Evolutionary conservation across 345 rosid genomes (phyloP).

Genomic region (Clarkia xantiana): DNA sequence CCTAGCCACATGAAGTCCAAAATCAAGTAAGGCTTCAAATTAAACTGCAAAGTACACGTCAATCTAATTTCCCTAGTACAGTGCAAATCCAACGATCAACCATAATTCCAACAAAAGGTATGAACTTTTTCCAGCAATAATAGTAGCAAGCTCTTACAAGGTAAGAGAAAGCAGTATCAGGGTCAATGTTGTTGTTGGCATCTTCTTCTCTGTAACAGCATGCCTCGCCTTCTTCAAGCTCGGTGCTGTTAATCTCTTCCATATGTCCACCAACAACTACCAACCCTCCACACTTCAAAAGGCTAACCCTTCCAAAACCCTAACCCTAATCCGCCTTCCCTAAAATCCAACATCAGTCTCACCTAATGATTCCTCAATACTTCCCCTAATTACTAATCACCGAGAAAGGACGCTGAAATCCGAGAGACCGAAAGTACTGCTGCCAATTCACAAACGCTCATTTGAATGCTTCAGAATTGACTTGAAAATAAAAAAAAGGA

Average conservation of each 20-base stretch:
- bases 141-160: conserved; percentile 38
- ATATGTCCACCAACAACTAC: conserved; percentile 13
- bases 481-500: not conserved
- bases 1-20: not conserved
- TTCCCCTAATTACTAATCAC: not conserved
- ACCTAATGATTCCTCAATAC: not conserved
- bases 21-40: not conserved
- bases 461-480: not conserved
- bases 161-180: conserved; percentile 53
- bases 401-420: conserved; percentile 7
- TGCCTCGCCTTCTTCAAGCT: conserved; percentile 75
- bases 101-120: conserved; percentile 5
- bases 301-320: conserved; percentile 12
- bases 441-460: conserved; percentile 2
- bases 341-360: conserved; percentile 45
- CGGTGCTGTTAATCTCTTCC: conserved; percentile 33
- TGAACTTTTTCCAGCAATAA: conserved; percentile 7
- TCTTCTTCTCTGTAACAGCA: conserved; percentile 20
- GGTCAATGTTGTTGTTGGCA: conserved; percentile 26
- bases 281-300: conserved; percentile 1
- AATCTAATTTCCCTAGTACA: not conserved
- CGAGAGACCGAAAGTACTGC: conserved; percentile 1
- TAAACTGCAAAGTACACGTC: not conserved
- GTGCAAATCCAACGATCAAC: conserved; percentile 1
- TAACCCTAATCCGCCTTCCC: conserved; percentile 25